Evolutionary conservation across 768 basidiomycete species (phyloP), one percentile per base, ranked within the genome.

Genomic region (Kwoniella bestiolae): DNA sequence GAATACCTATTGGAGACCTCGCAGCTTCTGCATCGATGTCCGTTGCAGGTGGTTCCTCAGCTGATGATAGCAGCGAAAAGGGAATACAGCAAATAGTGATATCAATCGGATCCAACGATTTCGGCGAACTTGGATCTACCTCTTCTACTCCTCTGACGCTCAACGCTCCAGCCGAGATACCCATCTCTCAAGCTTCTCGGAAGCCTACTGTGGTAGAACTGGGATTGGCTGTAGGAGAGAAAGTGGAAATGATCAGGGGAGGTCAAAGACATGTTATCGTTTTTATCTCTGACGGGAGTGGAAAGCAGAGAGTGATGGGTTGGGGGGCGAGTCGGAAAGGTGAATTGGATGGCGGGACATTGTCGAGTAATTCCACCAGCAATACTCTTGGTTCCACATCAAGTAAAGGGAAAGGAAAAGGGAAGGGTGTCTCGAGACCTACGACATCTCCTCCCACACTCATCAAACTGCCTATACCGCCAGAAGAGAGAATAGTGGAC

Each of bases 271-370:
- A 95, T 74, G 85, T 89, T 64, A 76, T 92, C 38, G 84, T 77
- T 4, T 81, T 84, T 8, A 65, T 76, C 12, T 49, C 71, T 25
- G 56, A 60, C 2, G 75, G 81, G 56, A 73, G 45, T 1, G 58
- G 45, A n/a, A 32, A 61, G 67, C 21, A 79, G 74, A 56, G 68
- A 80, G 49, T 89, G 5, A 71, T 84, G 12, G 94, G 93, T 6
- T 97, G 94, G 94, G 94, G 94, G 5, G 83, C 88, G 2, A 85
- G 87, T 14, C 84, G 94, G 32, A 92, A 94, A 73, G 92, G 92
- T 3, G 93, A 97, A 75, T 85, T 98, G 1, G 91, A 90, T 18
- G 35, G 56, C 16, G 11, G 26, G 29, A 64, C 60, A n/a, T 25
- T 55, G 25, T 55, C 38, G 26, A 56, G 51, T 12, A 18, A 14